A percentile compares a stretch with the other conserved stretches of the same genome.
Conservation (phyloP, 495 filamentous ascomycete genomes). For the Parmelia sp. region DNA sequence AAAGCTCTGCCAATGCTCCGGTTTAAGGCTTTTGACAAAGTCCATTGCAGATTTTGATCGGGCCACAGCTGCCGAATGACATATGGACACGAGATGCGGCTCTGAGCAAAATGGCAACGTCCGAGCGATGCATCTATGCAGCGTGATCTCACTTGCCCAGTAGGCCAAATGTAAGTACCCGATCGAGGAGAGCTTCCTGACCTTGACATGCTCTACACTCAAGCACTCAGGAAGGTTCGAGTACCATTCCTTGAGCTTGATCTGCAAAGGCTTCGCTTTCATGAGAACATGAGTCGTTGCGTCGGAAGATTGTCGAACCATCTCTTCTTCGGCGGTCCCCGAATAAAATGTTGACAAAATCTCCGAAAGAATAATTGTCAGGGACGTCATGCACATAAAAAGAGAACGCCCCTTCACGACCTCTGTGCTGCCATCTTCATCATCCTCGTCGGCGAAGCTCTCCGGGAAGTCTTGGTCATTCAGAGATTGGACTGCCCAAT, state of each 20-base stretch:
- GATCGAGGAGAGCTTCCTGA: slow-evolving; percentile 48
- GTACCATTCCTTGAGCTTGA: slow-evolving; percentile 80
- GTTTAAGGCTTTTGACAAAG: slow-evolving; percentile 67
- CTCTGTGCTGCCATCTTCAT: slow-evolving; percentile 50
- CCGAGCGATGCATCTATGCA: slow-evolving; percentile 75
- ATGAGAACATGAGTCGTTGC: slow-evolving; percentile 49
- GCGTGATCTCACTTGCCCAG: slow-evolving; percentile 77
- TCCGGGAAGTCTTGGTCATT: slow-evolving; percentile 67
- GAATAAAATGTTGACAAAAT: slow-evolving; percentile 78
- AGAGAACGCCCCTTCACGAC: slow-evolving; percentile 61
- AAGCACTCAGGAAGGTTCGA: slow-evolving; percentile 55
- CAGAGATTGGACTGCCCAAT: slow-evolving; percentile 74
- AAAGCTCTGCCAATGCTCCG: slow-evolving; percentile 64
- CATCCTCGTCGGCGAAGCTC: slow-evolving; percentile 47
- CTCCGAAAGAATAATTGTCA: slow-evolving; percentile 70
- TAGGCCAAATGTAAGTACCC: slow-evolving; percentile 79
- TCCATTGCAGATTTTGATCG: slow-evolving; percentile 72
- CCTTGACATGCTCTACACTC: slow-evolving; percentile 53
- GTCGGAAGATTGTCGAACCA: slow-evolving; percentile 34
- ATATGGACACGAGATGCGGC: slow-evolving; percentile 69
- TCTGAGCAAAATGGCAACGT: slow-evolving; percentile 52
- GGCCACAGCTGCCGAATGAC: slow-evolving; percentile 73
- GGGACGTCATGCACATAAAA: slow-evolving; percentile 66
- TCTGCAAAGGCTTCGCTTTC: slow-evolving; percentile 74
- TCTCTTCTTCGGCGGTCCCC: slow-evolving; percentile 49